Evolutionary conservation across 2,329 filamentous ascomycete genomes (phyloP).

Genomic region (Fusarium devonianum): DNA sequence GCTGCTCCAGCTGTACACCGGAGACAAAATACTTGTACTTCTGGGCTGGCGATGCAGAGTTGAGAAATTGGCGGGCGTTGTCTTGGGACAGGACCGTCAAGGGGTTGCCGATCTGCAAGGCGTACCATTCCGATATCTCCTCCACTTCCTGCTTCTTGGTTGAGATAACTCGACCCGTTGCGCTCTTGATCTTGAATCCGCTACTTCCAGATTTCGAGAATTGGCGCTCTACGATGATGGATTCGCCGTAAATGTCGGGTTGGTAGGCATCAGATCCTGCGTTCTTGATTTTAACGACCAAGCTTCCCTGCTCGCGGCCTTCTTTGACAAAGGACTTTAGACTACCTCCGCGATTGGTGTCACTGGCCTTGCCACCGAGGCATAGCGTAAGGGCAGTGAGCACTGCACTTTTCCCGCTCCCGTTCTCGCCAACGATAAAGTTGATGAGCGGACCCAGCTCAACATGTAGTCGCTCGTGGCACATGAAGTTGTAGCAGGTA

Average conservation of each 20-base stretch:
- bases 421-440: slow-evolving; percentile 97
- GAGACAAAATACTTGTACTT: slow-evolving; percentile 98
- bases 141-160: slow-evolving; percentile 87
- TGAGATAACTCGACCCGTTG: slow-evolving; percentile 73
- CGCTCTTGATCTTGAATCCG: slow-evolving; percentile 86
- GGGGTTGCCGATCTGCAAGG: slow-evolving; percentile 93
- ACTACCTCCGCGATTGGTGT: slow-evolving; percentile 90
- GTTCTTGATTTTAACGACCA: slow-evolving; percentile 91
- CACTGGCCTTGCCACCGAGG: slow-evolving; percentile 90
- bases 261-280: slow-evolving; percentile 85
- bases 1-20: slow-evolving; percentile 89
- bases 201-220: slow-evolving; percentile 79
- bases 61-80: slow-evolving; percentile 91
- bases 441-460: slow-evolving; percentile 94
- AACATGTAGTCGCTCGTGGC: slow-evolving; percentile 81
- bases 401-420: slow-evolving; percentile 96
- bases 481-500: slow-evolving; percentile 95
- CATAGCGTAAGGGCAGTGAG: slow-evolving; percentile 92
- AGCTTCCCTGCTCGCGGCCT: slow-evolving; percentile 76
- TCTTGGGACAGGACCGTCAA: slow-evolving; percentile 96
- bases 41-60: slow-evolving; percentile 77
- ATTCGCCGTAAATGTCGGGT: slow-evolving; percentile 80
- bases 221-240: slow-evolving; percentile 89
- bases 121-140: slow-evolving; percentile 92
- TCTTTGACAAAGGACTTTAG: slow-evolving; percentile 92